Base-by-base conservation (phyloP, 2,329 filamentous ascomycete genomes). In the Periconia digitata region DNA sequence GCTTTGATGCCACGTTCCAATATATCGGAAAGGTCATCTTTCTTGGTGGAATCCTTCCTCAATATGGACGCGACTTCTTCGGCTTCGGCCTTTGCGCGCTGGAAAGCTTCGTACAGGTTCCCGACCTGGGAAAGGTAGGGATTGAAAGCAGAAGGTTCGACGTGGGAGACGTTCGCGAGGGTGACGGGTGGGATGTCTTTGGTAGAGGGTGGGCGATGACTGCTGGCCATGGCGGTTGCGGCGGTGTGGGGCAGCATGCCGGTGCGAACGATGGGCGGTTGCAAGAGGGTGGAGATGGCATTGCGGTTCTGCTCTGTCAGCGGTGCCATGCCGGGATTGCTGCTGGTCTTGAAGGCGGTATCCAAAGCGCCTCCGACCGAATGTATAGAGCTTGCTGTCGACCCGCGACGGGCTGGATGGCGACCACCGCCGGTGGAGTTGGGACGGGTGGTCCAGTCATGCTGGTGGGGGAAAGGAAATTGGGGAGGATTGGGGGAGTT, bases 131-230 rank as follows among this genome's bases (percentile, higher is more conserved):
- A 80, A 6, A 97, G 76, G 65, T 99, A 99, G 8, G 89, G 79
- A 45, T 85, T 85, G 69, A 99, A 99, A 47, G 88, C 86, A 53
- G 86, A 82, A 0, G 84, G 73, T 34, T 96, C 89, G 58, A 97
- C 80, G 60, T 88, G 88, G 10, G 86, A 82, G 39, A 97, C 89
- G 60, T 95, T 96, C 7, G 91, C 92, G 50, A 99, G 78, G 1
- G 90, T 86, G 0, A 99, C 94, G 0, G 92, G 92, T 1, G 92
- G 92, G 32, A 99, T 99, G 67, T 99, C 92, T 70, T 84, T 84
- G 16, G 89, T 80, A 1, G 90, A 95, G 0, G 92, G 92, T 13
- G 89, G 86, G 59, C 87, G 92, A 63, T 94, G 89, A 13, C 85
- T 78, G 60, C 84, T 87, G 27, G 27, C 4, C n/a, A 84, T 83